Conservation (phyloP, 305 asterid genomes). For the Fraxinus latifolia region DNA sequence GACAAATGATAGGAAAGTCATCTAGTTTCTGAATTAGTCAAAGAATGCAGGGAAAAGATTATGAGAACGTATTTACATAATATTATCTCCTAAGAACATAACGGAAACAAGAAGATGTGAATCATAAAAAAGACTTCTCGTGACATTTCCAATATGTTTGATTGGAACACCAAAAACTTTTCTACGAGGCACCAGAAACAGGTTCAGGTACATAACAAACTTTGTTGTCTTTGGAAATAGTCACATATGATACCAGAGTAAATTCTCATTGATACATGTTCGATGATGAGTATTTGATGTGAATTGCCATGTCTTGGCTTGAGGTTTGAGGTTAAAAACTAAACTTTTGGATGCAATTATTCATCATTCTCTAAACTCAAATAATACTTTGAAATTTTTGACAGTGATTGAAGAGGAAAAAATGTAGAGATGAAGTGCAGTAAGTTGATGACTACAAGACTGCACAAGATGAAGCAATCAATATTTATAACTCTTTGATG, state of each 20-base stretch:
- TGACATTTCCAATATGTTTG: neutral
- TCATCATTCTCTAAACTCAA: neutral
- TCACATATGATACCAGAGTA: neutral
- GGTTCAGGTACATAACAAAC: neutral
- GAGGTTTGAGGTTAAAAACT: neutral
- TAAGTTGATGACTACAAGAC: neutral
- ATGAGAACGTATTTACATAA: neutral
- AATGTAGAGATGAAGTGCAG: slow-evolving; percentile 8
- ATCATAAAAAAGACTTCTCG: neutral
- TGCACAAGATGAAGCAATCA: neutral
- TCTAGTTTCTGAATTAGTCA: neutral
- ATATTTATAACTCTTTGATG: neutral
- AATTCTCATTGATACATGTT: neutral
- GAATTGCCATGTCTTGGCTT: neutral
- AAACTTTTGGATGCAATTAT: slow-evolving; percentile 1
- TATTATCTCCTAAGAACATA: neutral
- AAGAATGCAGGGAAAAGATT: slow-evolving; percentile 1
- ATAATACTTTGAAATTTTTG: neutral
- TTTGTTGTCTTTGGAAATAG: neutral
- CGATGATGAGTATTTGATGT: neutral
- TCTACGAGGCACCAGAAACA: neutral
- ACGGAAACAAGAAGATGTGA: neutral
- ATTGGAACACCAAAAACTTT: slow-evolving; percentile 1
- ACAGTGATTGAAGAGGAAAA: neutral
- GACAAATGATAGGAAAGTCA: neutral